Base-by-base conservation (phyloP, 2,329 filamentous ascomycete genomes). In the Cladosporium austrohemisphaericum region DNA sequence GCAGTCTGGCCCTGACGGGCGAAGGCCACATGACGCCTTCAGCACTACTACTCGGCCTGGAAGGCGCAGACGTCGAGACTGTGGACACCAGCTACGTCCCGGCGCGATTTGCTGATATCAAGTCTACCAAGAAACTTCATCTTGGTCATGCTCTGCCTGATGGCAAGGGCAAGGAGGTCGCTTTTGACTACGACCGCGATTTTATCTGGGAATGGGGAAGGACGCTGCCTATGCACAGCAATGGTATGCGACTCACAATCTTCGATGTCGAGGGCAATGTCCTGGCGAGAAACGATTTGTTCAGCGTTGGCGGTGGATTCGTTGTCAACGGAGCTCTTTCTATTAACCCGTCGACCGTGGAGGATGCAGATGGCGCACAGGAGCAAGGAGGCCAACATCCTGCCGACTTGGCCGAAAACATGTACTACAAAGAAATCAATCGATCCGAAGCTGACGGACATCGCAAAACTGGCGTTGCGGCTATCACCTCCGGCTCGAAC, bases 11-110 rank as follows among this genome's bases (percentile, higher is more conserved):
- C 0, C 68, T 77, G 26, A 77, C 74, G 0, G 74, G 74, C 40
- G 73, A 77, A 56, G 74, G 74, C 35, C 74, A 76, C 53, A 76
- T 77, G 74, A 77, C 74, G 2, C 74, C 74, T 0, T 75, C 72
- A 4, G 74, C 74, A 2, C 58, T 77, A 19, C 63, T 77, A 7
- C 65, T 76, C 1, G 74, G 74, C n/a, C 68, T 77, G 0, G 74
- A 77, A 56, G 69, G 73, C 23, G 72, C 72, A 11, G 62, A 76
- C 50, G 74, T 77, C 6, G 74, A 76, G 60, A 71, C 71, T 0
- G 71, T 77, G 16, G 74, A 76, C 35, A 76, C 74, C 0, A 62
- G 68, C 4, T 74, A 76, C 51, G 74, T 77, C 11, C 74, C 74
- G 3, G 53, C 59, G 16, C 71, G 74, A 3, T 76, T 76, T 40